Base-by-base conservation (phyloP, 257 asterid species). In the Capsicum chinense region DNA sequence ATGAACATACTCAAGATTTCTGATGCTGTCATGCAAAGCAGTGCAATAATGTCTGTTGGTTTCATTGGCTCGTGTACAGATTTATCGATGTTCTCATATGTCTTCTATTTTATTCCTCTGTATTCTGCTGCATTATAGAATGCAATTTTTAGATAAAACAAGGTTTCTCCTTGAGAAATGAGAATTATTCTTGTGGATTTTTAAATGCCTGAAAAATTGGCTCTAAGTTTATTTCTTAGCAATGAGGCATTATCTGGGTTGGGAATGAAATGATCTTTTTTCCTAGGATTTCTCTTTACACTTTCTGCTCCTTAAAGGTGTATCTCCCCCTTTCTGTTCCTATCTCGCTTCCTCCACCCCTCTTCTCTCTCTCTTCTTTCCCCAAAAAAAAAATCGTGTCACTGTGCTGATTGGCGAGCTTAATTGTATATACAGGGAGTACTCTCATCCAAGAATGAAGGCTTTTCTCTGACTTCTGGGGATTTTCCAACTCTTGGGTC, bases 401-500 rank as follows among this genome's bases (percentile, higher is more conserved):
- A 15, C 82, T 78, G 33, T 56, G 50, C 35, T 78, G 82, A 33
- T 33, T 54, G n/a, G 63, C 54, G 66, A 78, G 50, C 64, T 14
- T 26, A 54, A 54, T 74, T 74, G 44, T 76, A 76, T 63, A 82
- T 89, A 84, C 94, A 97, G 99, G 98, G 97, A 76, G 90, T 87
- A 42, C 88, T 86, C 67, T 86, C 96, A 83, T 82, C 91, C 84
- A 92, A 92, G 87, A 97, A 89, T 80, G 98, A 93, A 69, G 94
- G 88, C 16, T 95, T 95, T 87, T 91, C 99, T 47, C 92, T 95
- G 83, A 90, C 89, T 85, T 89, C 97, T 85, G 98, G 98, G 84
- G 98, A 97, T 89, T 97, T 97, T 93, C 98, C 99, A 9, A 93
- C 94, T 39, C 99, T 95, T 76, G 94, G 94, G 35, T 79, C 98